A percentile compares a stretch with the other conserved stretches of the same genome.
Evolutionary conservation across 2,329 filamentous ascomycete genomes (phyloP).

Genomic region (Arthrobotrys iridis): DNA sequence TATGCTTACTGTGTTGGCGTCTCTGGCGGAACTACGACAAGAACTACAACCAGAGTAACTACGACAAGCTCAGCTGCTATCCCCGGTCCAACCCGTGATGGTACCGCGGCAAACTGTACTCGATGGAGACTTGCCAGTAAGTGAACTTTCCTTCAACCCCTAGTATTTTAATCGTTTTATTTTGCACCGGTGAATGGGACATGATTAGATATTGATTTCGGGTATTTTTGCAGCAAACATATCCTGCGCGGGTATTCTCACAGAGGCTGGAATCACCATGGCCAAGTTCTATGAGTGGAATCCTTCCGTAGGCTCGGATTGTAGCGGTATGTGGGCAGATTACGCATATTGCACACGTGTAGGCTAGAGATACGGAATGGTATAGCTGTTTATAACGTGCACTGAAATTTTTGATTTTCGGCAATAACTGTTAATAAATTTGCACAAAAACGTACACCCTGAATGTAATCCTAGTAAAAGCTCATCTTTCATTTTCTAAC

Average conservation of each 20-base stretch:
- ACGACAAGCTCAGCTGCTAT: constrained; percentile 35
- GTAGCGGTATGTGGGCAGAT: constrained; percentile 51
- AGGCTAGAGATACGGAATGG: not conserved
- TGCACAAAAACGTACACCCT: too few species aligned
- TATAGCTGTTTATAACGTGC: not conserved
- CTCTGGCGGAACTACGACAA: constrained; percentile 15
- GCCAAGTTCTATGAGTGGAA: constrained; percentile 56
- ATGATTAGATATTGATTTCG: constrained; percentile 9
- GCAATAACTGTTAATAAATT: too few species aligned
- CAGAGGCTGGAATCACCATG: constrained; percentile 52
- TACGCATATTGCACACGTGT: constrained; percentile 27
- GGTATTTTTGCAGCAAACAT: constrained; percentile 10
- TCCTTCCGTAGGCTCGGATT: constrained; percentile 54
- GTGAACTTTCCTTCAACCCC: not conserved
- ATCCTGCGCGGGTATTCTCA: constrained; percentile 48
- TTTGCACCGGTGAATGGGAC: not conserved
- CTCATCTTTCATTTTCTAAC: too few species aligned
- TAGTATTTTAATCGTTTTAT: not conserved
- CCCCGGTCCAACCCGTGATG: constrained; percentile 37
- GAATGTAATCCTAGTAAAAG: too few species aligned
- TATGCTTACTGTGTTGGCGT: constrained; percentile 42
- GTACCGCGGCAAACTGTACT: constrained; percentile 31
- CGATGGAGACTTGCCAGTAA: constrained; percentile 42
- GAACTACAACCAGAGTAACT: constrained; percentile 29
- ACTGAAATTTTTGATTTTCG: not conserved